Evolutionary conservation across 2,329 filamentous ascomycete genomes (phyloP).

Genomic region (Byssochlamys sp.): DNA sequence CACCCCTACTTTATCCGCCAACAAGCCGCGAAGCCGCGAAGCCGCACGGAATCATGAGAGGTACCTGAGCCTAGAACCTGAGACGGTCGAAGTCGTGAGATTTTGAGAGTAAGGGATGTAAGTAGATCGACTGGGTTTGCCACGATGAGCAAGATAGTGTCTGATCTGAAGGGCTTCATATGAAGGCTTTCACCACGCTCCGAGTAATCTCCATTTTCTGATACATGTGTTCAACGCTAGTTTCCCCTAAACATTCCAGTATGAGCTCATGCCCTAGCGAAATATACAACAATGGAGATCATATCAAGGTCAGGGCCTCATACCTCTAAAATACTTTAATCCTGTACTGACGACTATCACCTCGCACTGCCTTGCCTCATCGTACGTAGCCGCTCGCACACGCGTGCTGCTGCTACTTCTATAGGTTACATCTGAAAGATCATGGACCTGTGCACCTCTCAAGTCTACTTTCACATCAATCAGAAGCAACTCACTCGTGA

Average conservation of each 20-base stretch:
- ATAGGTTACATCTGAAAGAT: constrained; percentile 41
- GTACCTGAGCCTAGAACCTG: constrained; percentile 48
- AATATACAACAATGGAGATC: too few species aligned
- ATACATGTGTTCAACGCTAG: constrained; percentile 39
- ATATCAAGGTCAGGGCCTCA: neutral
- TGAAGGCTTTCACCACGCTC: constrained; percentile 32
- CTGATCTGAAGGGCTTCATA: constrained; percentile 41
- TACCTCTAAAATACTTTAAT: constrained; percentile 40
- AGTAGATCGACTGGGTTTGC: constrained; percentile 49
- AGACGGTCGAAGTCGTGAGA: constrained; percentile 38
- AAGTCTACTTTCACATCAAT: constrained; percentile 37
- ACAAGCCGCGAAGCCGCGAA: constrained; percentile 31
- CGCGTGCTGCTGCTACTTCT: constrained; percentile 30
- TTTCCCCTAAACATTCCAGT: constrained; percentile 26
- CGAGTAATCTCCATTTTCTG: constrained; percentile 33
- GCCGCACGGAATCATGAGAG: constrained; percentile 43
- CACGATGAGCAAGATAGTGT: constrained; percentile 44
- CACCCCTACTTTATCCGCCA: constrained; percentile 9
- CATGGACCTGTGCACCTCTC: constrained; percentile 43
- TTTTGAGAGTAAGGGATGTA: constrained; percentile 40
- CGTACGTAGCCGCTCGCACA: constrained; percentile 36
- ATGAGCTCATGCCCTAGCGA: neutral
- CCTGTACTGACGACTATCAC: constrained; percentile 48
- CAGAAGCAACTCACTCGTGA: constrained; percentile 44
- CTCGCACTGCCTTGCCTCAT: constrained; percentile 45